Percentiles rank a stretch among this genome's conserved stretches.
phyloP scores from a whole-genome alignment of 495 filamentous ascomycete species.

The Monascus purpureus region DNA sequence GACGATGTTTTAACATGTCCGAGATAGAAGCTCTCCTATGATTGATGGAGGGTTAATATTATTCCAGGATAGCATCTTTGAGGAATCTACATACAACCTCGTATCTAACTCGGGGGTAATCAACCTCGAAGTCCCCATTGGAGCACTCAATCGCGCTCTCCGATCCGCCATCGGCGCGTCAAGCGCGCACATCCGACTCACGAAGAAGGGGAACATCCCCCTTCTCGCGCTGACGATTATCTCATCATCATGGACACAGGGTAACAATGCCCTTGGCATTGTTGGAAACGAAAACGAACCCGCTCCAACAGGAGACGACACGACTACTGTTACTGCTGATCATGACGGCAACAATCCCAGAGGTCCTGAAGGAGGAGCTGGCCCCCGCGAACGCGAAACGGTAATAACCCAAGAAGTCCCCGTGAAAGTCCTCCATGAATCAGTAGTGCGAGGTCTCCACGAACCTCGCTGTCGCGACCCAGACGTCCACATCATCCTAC shows the following conservation, averaged over 20 bases:
- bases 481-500: conserved; percentile 86
- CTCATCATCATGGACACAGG: conserved; percentile 31
- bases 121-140: conserved; percentile 85
- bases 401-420: conserved; percentile 93
- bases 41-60: too few species aligned
- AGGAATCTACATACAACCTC: conserved; percentile 56
- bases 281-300: conserved; percentile 19
- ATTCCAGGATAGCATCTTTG: conserved; percentile 72
- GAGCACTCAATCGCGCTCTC: conserved; percentile 67
- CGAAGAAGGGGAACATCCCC: conserved; percentile 77
- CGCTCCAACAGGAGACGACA: conserved; percentile 8
- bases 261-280: conserved; percentile 31
- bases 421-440: conserved; percentile 70
- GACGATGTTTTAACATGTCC: neutral
- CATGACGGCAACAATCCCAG: conserved; percentile 28
- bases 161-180: conserved; percentile 66
- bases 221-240: conserved; percentile 77
- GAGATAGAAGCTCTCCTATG: conserved; percentile 1
- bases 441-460: conserved; percentile 69
- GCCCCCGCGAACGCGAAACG: conserved; percentile 55
- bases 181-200: conserved; percentile 72
- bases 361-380: conserved; percentile 27
- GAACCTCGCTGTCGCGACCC: conserved; percentile 84
- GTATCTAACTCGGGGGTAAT: conserved; percentile 72
- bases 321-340: conserved; percentile 1